These are phyloP conservation scores for Colletotrichum karsti DNA, from an alignment of 2,329 filamentous ascomycete species.

Conservation along the genomic window DNA sequence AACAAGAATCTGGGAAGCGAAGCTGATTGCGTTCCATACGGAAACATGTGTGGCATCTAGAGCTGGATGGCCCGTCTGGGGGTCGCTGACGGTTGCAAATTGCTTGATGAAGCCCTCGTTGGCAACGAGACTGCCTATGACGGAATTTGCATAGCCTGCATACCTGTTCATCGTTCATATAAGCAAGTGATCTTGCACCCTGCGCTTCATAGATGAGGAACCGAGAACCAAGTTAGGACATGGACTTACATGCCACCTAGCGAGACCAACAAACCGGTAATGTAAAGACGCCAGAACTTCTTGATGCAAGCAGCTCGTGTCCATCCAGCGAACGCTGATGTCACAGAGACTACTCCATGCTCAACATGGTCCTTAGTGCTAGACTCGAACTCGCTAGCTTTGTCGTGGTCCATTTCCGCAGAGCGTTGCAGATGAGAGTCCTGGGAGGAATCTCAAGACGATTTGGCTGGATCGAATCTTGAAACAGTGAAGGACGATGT, in stretches of 20 bases:
- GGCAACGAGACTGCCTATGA: conserved; percentile 9
- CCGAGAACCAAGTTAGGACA: background rate
- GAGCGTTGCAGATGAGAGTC: too few species aligned
- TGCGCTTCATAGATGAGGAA: too few species aligned
- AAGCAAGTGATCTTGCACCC: too few species aligned
- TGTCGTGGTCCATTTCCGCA: too few species aligned
- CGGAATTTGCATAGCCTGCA: background rate
- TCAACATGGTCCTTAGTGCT: too few species aligned
- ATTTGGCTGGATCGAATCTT: too few species aligned
- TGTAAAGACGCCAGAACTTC: conserved; percentile 17
- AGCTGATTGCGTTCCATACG: background rate
- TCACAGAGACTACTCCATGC: too few species aligned
- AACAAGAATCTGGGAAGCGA: background rate
- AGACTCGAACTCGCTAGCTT: too few species aligned
- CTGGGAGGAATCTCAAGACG: too few species aligned
- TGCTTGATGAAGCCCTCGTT: conserved; percentile 14
- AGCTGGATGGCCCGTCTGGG: background rate
- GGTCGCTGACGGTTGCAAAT: conserved; percentile 8
- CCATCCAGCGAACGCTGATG: conserved; percentile 3
- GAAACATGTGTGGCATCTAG: background rate
- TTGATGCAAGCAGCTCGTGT: background rate
- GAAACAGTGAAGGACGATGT: too few species aligned
- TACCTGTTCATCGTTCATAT: too few species aligned
- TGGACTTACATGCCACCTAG: background rate
- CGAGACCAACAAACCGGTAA: background rate